These are phyloP conservation scores for Astrothelium subdiscretum DNA, from an alignment of 495 filamentous ascomycete species.

Conservation along the genomic window DNA sequence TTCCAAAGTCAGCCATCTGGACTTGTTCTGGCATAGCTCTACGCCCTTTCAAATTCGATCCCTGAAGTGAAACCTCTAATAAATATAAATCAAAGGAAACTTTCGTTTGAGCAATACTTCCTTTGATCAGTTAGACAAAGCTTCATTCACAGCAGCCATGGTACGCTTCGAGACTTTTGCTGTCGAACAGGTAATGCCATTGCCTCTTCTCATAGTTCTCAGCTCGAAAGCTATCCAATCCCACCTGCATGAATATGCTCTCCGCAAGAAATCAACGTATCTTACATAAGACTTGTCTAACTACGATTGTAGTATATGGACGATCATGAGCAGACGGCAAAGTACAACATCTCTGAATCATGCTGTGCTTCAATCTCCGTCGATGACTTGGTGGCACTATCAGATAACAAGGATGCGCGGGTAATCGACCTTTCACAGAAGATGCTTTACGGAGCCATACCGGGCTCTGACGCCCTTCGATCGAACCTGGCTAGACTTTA, in stretches of 20 bases:
- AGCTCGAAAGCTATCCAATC: background rate
- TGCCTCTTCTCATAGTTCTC: background rate
- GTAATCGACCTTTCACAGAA: conserved; percentile 35
- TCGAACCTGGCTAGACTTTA: conserved; percentile 56
- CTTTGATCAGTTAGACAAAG: background rate
- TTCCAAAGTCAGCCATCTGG: background rate
- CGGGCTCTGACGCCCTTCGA: conserved; percentile 53
- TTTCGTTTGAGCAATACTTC: background rate
- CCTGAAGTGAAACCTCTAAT: background rate
- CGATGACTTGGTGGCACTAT: conserved; percentile 51
- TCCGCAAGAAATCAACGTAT: too few species aligned
- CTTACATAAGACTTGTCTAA: too few species aligned
- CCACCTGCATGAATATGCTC: too few species aligned
- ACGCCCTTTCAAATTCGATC: background rate
- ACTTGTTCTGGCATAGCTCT: background rate
- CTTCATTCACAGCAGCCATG: background rate
- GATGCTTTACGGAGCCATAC: conserved; percentile 61
- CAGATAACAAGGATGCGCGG: conserved; percentile 33
- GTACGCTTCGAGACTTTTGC: conserved; percentile 41
- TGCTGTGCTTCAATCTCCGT: conserved; percentile 75
- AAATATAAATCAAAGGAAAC: background rate
- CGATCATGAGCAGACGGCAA: conserved; percentile 58
- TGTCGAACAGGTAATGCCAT: conserved; percentile 57
- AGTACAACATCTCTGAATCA: conserved; percentile 79
- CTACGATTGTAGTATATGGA: conserved; percentile 66